phyloP scores from a whole-genome alignment of 2,329 filamentous ascomycete genomes.

The Saccharata proteae region DNA sequence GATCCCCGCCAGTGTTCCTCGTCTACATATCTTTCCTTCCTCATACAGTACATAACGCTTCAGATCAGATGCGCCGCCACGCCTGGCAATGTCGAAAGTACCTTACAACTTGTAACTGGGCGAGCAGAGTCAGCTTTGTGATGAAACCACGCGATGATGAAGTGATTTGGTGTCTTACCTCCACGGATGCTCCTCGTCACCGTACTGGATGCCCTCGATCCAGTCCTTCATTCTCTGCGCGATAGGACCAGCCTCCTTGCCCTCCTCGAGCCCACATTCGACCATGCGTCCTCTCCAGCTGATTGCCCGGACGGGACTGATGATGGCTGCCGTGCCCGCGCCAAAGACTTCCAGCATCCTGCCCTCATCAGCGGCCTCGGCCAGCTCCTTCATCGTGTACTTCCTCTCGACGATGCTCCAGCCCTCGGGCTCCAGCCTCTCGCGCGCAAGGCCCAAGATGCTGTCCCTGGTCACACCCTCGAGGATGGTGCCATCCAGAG shows the following conservation, averaged over 20 bases:
- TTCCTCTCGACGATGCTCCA: conserved; percentile 85
- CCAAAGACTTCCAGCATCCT: conserved; percentile 89
- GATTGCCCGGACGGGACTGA: conserved; percentile 80
- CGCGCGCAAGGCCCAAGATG: conserved; percentile 71
- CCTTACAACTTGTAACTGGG: no score
- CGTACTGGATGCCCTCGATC: conserved; percentile 94
- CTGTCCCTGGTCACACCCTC: conserved; percentile 92
- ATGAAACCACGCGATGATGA: no score
- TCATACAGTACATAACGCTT: no score
- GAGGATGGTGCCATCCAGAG: conserved; percentile 90
- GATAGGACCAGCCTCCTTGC: conserved; percentile 79
- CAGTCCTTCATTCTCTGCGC: conserved; percentile 83
- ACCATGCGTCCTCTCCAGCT: conserved; percentile 75
- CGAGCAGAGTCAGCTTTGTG: no score
- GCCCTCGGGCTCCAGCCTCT: conserved; percentile 71
- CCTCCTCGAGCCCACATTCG: conserved; percentile 67
- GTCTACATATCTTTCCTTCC: no score
- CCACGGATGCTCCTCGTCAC: conserved; percentile 85
- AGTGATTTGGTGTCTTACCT: conserved; percentile 45
- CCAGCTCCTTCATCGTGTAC: conserved; percentile 79
- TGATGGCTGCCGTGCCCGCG: conserved; percentile 84
- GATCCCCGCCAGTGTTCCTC: no score
- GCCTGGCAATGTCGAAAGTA: no score
- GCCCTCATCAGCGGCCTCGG: conserved; percentile 70
- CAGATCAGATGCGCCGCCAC: no score